Evolutionary conservation across 2,329 filamentous ascomycete species (phyloP), one percentile per base, ranked within the genome.

Genomic region (Ceratocystis colombiana): DNA sequence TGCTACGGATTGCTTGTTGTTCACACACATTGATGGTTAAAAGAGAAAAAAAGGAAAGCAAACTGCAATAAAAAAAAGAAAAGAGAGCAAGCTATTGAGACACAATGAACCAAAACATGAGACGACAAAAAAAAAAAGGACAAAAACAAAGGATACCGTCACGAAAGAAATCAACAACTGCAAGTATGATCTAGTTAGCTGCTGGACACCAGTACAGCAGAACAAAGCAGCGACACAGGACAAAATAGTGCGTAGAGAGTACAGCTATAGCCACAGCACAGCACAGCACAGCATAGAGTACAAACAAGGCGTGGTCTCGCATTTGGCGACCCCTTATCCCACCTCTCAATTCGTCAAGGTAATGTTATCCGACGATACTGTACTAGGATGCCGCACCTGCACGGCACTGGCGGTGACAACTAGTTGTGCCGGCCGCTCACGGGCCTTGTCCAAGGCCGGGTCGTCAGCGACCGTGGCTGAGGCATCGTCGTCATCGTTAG

Each of bases 101-200:
- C 48, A 44, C 7, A 8, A 8, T 48, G 5, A 64, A 12, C 37
- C 20, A 50, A 59, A 55, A 65, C 67, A 64, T 68, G 37, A 45
- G 20, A 44, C 7, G 53, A 65, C 67, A 68, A 55, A 44, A 41
- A 33, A n/a, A 20, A n/a, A 20, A 46, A n/a, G 50, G 41, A 30
- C 67, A 64, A 66, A 61, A 64, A 63, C 61, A 50, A 41, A 4
- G 37, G 25, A 64, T 69, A 62, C 22, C 66, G 68, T 68, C 66
- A 62, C 62, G 65, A 64, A 20, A 41, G 37, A 41, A 46, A 61
- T 57, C 28, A 48, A 15, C 17, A 7, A 20, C 7, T 17, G 37
- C 53, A 59, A 59, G 33, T 17, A 59, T 59, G 28, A 2, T 15
- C n/a, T 57, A 57, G 53, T 12, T 12, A 12, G 37, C 37, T 41